Conservation (phyloP, 768 basidiomycete species). For the Boletellus ananas region DNA sequence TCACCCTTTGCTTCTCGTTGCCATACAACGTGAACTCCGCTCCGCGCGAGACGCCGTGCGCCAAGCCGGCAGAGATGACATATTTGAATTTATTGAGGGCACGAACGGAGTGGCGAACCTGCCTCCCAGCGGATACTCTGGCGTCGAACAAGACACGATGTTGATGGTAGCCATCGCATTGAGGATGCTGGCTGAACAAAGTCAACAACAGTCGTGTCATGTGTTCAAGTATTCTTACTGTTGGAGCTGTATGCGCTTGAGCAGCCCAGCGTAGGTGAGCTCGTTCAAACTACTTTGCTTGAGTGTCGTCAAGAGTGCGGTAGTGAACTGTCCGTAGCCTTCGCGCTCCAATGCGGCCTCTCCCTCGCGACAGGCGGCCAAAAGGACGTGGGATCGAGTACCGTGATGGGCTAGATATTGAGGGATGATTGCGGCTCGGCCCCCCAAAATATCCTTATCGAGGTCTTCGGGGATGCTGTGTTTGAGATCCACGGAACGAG, state of each 20-base stretch:
- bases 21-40: constrained; percentile 20
- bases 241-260: constrained; percentile 14
- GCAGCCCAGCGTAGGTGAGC: constrained; percentile 24
- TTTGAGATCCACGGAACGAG: constrained; percentile 7
- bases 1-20: neutral
- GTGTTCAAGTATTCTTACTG: neutral
- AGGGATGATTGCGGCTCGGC: constrained; percentile 10
- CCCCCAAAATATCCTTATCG: constrained; percentile 26
- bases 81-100: neutral
- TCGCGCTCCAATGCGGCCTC: constrained; percentile 30
- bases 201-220: neutral
- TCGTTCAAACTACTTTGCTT: constrained; percentile 1
- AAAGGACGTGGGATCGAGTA: constrained; percentile 38
- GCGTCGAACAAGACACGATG: constrained; percentile 25
- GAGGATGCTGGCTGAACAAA: constrained; percentile 25
- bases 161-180: constrained; percentile 24
- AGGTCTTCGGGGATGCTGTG: constrained; percentile 9
- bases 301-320: constrained; percentile 19
- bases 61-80: constrained; percentile 23
- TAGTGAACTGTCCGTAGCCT: constrained; percentile 25
- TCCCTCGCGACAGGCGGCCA: constrained; percentile 40
- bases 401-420: constrained; percentile 25
- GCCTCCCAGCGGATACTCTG: constrained; percentile 9
- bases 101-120: constrained; percentile 4
- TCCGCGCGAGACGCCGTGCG: constrained; percentile 23